phyloP scores from a whole-genome alignment of 2,329 filamentous ascomycete genomes.

The Cadophora malorum region DNA sequence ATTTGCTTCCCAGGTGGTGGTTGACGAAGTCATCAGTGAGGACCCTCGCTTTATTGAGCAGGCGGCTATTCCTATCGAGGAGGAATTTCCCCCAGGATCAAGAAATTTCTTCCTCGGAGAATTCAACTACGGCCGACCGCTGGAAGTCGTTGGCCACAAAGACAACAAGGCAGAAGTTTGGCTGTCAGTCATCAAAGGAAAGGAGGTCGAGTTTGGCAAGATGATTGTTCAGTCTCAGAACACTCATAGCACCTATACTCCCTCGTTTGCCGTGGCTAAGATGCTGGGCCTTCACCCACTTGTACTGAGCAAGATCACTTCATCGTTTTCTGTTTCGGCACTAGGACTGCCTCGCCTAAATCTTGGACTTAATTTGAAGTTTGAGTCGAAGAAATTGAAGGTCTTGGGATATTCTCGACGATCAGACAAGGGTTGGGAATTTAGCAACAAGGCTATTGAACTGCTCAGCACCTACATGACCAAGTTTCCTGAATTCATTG shows the following conservation, averaged over 20 bases:
- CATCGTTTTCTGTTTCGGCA: constrained; percentile 85
- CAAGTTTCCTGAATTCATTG: constrained; percentile 94
- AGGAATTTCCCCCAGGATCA: constrained; percentile 86
- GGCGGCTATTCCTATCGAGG: constrained; percentile 83
- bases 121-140: constrained; percentile 86
- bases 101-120: constrained; percentile 94
- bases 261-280: constrained; percentile 87
- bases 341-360: constrained; percentile 81
- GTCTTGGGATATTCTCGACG: constrained; percentile 95
- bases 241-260: constrained; percentile 75
- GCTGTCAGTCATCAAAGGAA: constrained; percentile 73
- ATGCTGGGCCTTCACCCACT: constrained; percentile 83
- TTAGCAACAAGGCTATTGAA: constrained; percentile 82
- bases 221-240: constrained; percentile 75
- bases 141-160: constrained; percentile 80
- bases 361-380: constrained; percentile 93
- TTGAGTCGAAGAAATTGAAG: constrained; percentile 93
- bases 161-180: constrained; percentile 79
- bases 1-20: constrained; percentile 89
- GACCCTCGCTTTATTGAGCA: constrained; percentile 94
- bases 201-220: constrained; percentile 82
- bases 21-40: constrained; percentile 87
- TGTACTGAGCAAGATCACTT: constrained; percentile 93
- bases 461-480: constrained; percentile 90
- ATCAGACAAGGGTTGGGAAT: constrained; percentile 89